Percentiles rank a stretch among this genome's conserved stretches.
Evolutionary conservation across 148 eudicot species (phyloP).

Genomic region (Diospyros lotus): DNA sequence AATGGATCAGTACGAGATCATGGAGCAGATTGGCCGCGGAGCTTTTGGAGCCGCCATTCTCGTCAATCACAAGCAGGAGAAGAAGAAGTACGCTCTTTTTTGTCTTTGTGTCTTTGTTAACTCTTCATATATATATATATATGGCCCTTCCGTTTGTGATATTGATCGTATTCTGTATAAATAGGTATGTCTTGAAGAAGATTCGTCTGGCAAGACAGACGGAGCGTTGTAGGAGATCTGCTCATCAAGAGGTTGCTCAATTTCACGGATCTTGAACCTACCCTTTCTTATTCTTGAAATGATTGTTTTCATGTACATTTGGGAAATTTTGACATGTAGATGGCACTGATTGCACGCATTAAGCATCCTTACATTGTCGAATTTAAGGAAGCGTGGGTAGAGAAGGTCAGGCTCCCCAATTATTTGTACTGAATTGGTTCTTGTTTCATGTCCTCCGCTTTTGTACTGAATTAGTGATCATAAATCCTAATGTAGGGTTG

Average conservation of each 20-base stretch:
- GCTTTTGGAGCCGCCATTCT: constrained; percentile 99
- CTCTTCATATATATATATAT: not conserved
- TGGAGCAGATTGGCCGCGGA: constrained; percentile 99
- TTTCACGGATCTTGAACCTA: constrained; percentile 2
- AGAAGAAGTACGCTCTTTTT: constrained; percentile 48
- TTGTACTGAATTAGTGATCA: constrained; percentile 9
- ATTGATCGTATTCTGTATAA: constrained; percentile 6
- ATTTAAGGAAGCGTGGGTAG: constrained; percentile 98
- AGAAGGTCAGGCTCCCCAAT: constrained; percentile 56
- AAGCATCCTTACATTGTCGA: constrained; percentile 95
- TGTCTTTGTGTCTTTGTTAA: not conserved
- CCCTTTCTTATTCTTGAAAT: not conserved
- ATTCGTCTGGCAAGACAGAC: constrained; percentile 97
- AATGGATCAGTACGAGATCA: constrained; percentile 98
- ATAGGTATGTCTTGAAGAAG: constrained; percentile 91
- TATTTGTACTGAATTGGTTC: not conserved
- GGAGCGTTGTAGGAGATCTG: constrained; percentile 94
- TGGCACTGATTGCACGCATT: constrained; percentile 92
- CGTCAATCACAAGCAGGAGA: constrained; percentile 81
- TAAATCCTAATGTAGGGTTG: constrained; percentile 63
- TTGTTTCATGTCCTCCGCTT: not conserved
- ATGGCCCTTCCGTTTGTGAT: constrained; percentile 1
- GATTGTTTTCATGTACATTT: not conserved
- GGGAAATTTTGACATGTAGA: constrained; percentile 33
- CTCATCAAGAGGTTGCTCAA: constrained; percentile 82